These are phyloP conservation scores for Centrapalus pauciflorus DNA, from an alignment of 129 eudicot genomes.

Conservation along the genomic window DNA sequence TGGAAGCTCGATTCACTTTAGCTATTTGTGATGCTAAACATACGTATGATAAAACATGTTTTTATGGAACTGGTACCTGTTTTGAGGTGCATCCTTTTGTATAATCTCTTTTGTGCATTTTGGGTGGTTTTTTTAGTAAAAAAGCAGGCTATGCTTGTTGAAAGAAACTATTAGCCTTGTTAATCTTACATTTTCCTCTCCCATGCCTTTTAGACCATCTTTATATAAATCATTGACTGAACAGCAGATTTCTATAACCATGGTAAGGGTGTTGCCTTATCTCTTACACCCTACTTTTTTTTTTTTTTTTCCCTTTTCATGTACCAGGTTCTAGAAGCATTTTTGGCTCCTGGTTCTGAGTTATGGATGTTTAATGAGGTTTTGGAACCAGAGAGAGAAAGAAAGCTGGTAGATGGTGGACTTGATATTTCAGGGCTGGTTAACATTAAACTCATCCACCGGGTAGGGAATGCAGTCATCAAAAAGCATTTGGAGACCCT, in stretches of 20 bases:
- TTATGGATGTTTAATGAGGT: slow-evolving; percentile 98
- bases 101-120: neutral
- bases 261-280: neutral
- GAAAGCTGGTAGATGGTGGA: slow-evolving; percentile 84
- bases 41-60: neutral
- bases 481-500: slow-evolving; percentile 78
- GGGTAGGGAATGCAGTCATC: slow-evolving; percentile 93
- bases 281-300: too few relatives aligned
- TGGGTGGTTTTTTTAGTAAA: too few relatives aligned
- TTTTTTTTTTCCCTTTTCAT: slow-evolving; percentile 6
- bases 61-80: neutral
- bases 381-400: slow-evolving; percentile 66
- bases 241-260: neutral
- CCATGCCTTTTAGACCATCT: neutral
- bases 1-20: too few relatives aligned
- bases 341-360: slow-evolving; percentile 87
- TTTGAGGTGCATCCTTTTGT: neutral
- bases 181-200: neutral
- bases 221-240: neutral
- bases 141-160: too few relatives aligned
- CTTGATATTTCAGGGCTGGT: slow-evolving; percentile 76
- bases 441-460: slow-evolving; percentile 85
- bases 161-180: neutral
- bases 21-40: neutral
- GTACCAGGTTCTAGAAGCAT: slow-evolving; percentile 84